phyloP scores from a whole-genome alignment of 305 asterid species.

The Solanum hybrid region DNA sequence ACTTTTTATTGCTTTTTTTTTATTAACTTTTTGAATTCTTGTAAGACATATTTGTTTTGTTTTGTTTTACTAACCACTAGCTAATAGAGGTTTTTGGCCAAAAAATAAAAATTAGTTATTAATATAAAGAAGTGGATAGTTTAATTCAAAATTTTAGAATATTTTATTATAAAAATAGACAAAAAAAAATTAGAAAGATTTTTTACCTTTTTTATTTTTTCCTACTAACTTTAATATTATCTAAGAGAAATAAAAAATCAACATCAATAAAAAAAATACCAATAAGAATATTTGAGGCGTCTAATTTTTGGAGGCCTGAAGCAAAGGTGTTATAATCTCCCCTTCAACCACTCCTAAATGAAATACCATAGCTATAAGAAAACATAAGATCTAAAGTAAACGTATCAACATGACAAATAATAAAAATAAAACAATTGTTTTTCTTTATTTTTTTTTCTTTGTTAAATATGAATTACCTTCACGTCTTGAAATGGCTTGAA shows the following conservation, averaged over 20 bases:
- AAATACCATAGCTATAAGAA: neutral
- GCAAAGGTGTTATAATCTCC: neutral
- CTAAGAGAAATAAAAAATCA: neutral
- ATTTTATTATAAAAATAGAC: neutral
- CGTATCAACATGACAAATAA: neutral
- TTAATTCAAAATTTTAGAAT: neutral
- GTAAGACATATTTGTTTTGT: neutral
- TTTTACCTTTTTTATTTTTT: neutral
- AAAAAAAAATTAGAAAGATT: neutral
- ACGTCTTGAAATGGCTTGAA: neutral
- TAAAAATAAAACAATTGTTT: neutral
- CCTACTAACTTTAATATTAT: neutral
- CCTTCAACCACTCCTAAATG: neutral
- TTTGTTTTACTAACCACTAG: neutral
- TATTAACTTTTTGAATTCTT: neutral
- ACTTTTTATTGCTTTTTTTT: neutral
- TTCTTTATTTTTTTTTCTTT: neutral
- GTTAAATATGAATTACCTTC: neutral
- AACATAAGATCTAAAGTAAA: neutral
- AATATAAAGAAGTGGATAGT: neutral
- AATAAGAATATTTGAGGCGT: neutral
- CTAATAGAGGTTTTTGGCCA: neutral
- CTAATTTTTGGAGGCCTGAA: neutral
- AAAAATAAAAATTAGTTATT: too few species aligned
- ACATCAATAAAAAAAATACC: neutral